Evolutionary conservation across 2,329 filamentous ascomycete genomes (phyloP).

Genomic region (Fusarium concolor): DNA sequence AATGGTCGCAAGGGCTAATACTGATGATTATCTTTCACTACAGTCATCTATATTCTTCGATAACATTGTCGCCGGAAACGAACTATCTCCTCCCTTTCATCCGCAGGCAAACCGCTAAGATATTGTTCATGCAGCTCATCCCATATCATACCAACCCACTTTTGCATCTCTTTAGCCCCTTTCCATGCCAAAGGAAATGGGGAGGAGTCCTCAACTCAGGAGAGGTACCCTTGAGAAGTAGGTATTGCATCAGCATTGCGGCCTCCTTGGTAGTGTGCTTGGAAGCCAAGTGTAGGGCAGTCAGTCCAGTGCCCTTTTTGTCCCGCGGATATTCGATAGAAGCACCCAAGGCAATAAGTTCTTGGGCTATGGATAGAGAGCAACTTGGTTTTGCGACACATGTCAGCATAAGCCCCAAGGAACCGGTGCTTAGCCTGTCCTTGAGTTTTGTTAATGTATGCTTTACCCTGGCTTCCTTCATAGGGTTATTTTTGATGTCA

Average conservation of each 20-base stretch:
- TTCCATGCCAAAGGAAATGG: background rate
- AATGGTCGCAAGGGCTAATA: slow-evolving; percentile 3
- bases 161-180: background rate
- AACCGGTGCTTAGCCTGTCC: background rate
- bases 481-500: background rate
- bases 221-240: background rate
- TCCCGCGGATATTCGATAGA: background rate
- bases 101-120: no score
- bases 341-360: background rate
- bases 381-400: background rate
- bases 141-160: background rate
- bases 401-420: background rate
- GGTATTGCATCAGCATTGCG: background rate
- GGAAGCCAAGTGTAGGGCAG: background rate
- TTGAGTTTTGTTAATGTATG: background rate
- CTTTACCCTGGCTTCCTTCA: background rate
- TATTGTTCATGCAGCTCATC: background rate
- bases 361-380: background rate
- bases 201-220: background rate
- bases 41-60: no score
- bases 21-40: no score
- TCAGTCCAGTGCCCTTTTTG: background rate
- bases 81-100: no score
- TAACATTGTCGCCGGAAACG: no score
- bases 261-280: background rate